phyloP scores from a whole-genome alignment of 805 yeast species.

The Allodekkera sacchari region DNA sequence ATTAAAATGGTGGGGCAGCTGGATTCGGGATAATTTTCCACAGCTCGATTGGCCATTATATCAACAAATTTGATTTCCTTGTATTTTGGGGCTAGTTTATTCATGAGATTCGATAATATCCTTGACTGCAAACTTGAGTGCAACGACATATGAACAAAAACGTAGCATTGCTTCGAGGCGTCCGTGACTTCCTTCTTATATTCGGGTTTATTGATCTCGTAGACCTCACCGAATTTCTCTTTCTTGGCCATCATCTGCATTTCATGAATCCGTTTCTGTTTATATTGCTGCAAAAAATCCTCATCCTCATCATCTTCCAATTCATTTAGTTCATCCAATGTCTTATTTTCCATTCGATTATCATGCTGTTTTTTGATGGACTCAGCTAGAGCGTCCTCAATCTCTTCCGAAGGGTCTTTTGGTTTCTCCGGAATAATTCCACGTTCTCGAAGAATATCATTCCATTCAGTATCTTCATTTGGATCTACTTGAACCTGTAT shows the following conservation, averaged over 20 bases:
- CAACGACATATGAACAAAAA: conserved; percentile 69
- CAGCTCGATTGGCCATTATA: conserved; percentile 83
- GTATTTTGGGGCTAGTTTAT: conserved; percentile 53
- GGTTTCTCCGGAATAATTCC: conserved; percentile 92
- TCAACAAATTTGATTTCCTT: conserved; percentile 86
- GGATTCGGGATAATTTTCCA: conserved; percentile 82
- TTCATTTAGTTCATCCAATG: conserved; percentile 75
- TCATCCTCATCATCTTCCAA: conserved; percentile 92
- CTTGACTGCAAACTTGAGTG: conserved; percentile 68
- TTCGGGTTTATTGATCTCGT: conserved; percentile 78
- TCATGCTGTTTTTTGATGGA: conserved; percentile 75
- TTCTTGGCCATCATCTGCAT: conserved; percentile 48
- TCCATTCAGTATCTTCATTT: conserved; percentile 97
- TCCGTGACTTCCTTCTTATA: conserved; percentile 79
- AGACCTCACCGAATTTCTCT: conserved; percentile 65
- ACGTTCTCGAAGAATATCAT: conserved; percentile 81
- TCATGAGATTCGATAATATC: conserved; percentile 51
- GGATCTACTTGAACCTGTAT: conserved; percentile 88
- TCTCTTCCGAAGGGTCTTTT: conserved; percentile 76
- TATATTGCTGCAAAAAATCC: conserved; percentile 73
- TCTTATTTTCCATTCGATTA: conserved; percentile 69
- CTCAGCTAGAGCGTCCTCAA: conserved; percentile 83
- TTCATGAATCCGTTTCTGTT: conserved; percentile 71
- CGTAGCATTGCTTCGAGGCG: conserved; percentile 59
- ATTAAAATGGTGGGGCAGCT: conserved; percentile 89